phyloP scores from a whole-genome alignment of 2,329 filamentous ascomycete species.

The Neonectria punicea region DNA sequence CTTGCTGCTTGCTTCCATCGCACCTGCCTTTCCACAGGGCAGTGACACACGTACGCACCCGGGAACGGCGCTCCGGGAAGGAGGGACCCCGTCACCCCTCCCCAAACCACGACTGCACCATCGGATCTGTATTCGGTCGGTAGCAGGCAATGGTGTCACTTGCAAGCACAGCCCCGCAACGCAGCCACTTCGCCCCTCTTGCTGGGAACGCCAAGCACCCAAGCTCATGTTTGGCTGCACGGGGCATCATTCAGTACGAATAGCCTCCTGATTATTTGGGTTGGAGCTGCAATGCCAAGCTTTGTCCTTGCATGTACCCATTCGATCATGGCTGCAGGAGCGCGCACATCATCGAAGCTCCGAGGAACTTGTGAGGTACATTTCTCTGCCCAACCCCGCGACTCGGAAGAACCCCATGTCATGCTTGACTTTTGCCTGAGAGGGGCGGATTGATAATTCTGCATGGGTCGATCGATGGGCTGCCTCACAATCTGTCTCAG shows the following conservation, averaged over 20 bases:
- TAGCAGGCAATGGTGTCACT: conserved; percentile 17
- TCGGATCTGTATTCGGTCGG: background rate
- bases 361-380: background rate
- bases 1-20: background rate
- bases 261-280: background rate
- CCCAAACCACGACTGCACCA: background rate
- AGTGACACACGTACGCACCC: background rate
- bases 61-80: conserved; percentile 2
- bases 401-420: conserved; percentile 4
- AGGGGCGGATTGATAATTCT: background rate
- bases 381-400: conserved; percentile 4
- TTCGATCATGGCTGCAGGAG: background rate
- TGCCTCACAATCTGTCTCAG: conserved; percentile 20
- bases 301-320: background rate
- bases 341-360: background rate
- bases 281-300: conserved; percentile 8
- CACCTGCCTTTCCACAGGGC: background rate
- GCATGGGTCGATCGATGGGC: conserved; percentile 1
- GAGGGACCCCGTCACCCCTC: background rate
- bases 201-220: conserved; percentile 13
- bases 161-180: conserved; percentile 18
- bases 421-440: background rate
- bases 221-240: too few relatives aligned
- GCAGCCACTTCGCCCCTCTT: conserved; percentile 9
- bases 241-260: too few relatives aligned